Percentiles rank a stretch among this genome's conserved stretches.
Evolutionary conservation across 2,329 filamentous ascomycete species (phyloP).

Genomic region (Monascus ruber): DNA sequence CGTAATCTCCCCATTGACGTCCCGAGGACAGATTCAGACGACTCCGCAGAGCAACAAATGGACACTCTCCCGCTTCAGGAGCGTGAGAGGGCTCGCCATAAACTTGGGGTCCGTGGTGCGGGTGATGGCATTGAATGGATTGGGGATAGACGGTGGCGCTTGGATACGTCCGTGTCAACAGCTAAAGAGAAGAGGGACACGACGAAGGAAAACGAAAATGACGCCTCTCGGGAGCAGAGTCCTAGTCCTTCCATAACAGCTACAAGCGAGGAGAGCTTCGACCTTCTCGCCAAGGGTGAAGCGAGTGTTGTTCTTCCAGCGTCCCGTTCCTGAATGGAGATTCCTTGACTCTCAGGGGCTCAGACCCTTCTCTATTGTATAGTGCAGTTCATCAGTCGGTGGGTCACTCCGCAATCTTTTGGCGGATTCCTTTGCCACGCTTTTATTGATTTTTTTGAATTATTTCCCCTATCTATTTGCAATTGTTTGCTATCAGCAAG

Average conservation of each 20-base stretch:
- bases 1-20: slow-evolving; percentile 45
- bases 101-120: slow-evolving; percentile 13
- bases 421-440: too few relatives aligned
- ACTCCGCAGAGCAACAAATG: slow-evolving; percentile 4
- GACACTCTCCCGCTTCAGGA: slow-evolving; percentile 31
- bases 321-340: neutral
- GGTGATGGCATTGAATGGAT: slow-evolving; percentile 34
- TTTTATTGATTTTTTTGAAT: too few relatives aligned
- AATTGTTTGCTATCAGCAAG: too few relatives aligned
- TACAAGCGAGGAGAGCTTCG: slow-evolving; percentile 38
- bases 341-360: too few relatives aligned
- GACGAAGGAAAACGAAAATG: slow-evolving; percentile 5
- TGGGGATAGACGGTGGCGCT: slow-evolving; percentile 22
- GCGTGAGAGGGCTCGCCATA: slow-evolving; percentile 26
- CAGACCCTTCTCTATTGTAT: too few relatives aligned
- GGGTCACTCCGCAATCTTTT: too few relatives aligned
- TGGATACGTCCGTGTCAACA: neutral
- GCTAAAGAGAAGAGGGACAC: slow-evolving; percentile 5
- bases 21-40: slow-evolving; percentile 4
- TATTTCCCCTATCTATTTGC: too few relatives aligned
- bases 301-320: slow-evolving; percentile 28
- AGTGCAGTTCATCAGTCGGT: too few relatives aligned
- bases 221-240: slow-evolving; percentile 4
- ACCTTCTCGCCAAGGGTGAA: slow-evolving; percentile 33
- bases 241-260: slow-evolving; percentile 28